Conservation (phyloP, 805 yeast genomes). For the Spathaspora hagerdaliae region DNA sequence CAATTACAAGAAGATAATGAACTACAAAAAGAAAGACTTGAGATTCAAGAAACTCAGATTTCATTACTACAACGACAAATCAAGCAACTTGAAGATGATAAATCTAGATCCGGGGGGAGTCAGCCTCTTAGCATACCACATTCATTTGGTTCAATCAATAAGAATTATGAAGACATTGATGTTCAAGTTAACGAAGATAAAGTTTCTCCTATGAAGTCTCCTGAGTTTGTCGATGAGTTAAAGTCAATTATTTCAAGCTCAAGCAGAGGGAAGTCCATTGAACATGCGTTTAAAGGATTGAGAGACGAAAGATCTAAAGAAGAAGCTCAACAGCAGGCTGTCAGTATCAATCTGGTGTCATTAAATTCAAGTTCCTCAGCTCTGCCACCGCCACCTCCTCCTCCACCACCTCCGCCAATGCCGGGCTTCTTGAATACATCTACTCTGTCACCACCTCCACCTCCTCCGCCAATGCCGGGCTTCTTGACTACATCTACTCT, state of each 20-base stretch:
- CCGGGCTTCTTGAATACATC: constrained; percentile 5
- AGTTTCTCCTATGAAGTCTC: neutral
- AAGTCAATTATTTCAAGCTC: constrained; percentile 5
- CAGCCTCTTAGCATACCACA: neutral
- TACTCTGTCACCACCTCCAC: constrained; percentile 14
- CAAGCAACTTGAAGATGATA: constrained; percentile 16
- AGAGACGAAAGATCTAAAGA: neutral
- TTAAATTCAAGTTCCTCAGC: constrained; percentile 8
- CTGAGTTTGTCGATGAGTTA: constrained; percentile 12
- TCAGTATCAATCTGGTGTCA: neutral
- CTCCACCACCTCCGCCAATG: constrained; percentile 16
- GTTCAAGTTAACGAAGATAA: neutral
- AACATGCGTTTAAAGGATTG: neutral
- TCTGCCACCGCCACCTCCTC: constrained; percentile 15
- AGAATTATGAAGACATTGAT: neutral
- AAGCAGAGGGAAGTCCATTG: neutral
- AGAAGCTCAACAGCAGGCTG: neutral
- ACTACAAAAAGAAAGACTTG: constrained; percentile 17
- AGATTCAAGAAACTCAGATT: constrained; percentile 23
- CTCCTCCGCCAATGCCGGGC: constrained; percentile 3
- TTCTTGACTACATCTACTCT: neutral
- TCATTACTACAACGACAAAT: constrained; percentile 20
- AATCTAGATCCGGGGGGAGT: neutral
- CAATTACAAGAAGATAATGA: constrained; percentile 20
- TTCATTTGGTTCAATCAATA: too few species aligned